Conservation (phyloP, 768 basidiomycete genomes). For the Leucosporidium yakuticum region DNA sequence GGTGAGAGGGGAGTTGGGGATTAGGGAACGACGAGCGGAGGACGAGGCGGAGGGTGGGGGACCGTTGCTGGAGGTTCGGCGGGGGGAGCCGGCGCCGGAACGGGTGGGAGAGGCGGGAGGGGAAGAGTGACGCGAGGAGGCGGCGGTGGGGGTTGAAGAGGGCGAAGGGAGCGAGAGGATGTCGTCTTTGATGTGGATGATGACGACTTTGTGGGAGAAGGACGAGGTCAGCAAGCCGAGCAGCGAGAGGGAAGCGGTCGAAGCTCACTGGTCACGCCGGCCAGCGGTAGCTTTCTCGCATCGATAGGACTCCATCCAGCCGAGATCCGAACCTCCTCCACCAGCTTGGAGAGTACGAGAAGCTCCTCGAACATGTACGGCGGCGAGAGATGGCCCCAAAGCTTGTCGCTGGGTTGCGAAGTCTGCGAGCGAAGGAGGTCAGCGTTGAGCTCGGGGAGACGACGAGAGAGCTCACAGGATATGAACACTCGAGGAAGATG, state of each 20-base stretch:
- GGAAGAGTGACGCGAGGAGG: background rate
- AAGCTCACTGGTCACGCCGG: slow-evolving; percentile 20
- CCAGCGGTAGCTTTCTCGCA: background rate
- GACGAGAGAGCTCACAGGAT: slow-evolving; percentile 15
- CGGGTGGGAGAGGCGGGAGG: slow-evolving; percentile 1
- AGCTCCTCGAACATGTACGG: slow-evolving; percentile 73
- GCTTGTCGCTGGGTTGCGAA: slow-evolving; percentile 58
- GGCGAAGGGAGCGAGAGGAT: slow-evolving; percentile 18
- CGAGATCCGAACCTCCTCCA: slow-evolving; percentile 44
- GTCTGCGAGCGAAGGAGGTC: slow-evolving; percentile 51
- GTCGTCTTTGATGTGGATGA: slow-evolving; percentile 80
- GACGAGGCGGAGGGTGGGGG: background rate
- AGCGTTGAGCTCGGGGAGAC: background rate
- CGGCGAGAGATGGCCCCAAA: slow-evolving; percentile 84
- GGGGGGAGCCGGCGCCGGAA: background rate
- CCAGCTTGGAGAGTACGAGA: slow-evolving; percentile 59
- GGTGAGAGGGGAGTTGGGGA: slow-evolving; percentile 1
- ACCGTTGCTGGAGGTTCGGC: background rate
- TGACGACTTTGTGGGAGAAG: slow-evolving; percentile 34
- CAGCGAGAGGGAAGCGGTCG: background rate
- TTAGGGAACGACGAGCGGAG: background rate
- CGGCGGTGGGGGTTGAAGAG: background rate
- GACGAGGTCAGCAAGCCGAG: background rate
- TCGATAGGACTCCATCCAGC: background rate
- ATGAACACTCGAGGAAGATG: slow-evolving; percentile 93